Evolutionary conservation across 2,329 filamentous ascomycete genomes (phyloP).

Genomic region (Coniochaeta prunicola): DNA sequence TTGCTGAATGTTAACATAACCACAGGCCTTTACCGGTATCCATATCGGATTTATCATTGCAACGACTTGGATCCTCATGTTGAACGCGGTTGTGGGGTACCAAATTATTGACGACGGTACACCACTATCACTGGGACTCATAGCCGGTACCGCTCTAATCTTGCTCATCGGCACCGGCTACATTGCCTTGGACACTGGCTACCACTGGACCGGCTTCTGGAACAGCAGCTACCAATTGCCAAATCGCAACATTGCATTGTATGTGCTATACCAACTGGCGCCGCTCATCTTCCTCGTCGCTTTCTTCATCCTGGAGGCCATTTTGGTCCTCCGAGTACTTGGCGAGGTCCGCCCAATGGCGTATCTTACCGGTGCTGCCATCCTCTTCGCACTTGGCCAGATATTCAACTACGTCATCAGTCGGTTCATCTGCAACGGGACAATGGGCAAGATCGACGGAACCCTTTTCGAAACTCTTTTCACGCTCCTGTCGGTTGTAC

Average conservation of each 20-base stretch:
- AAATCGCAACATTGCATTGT: slow-evolving; percentile 76
- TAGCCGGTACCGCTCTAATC: slow-evolving; percentile 59
- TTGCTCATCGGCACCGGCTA: slow-evolving; percentile 90
- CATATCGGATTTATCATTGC: slow-evolving; percentile 87
- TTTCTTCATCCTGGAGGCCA: slow-evolving; percentile 76
- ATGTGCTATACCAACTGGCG: slow-evolving; percentile 86
- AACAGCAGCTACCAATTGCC: slow-evolving; percentile 48
- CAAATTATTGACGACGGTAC: slow-evolving; percentile 94
- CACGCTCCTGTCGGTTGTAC: slow-evolving; percentile 74
- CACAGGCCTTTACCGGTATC: slow-evolving; percentile 75
- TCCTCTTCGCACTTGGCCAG: slow-evolving; percentile 87
- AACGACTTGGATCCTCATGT: slow-evolving; percentile 81
- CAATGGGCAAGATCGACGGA: slow-evolving; percentile 81
- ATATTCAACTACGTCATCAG: slow-evolving; percentile 96
- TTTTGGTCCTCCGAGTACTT: slow-evolving; percentile 78
- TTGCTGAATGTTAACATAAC: slow-evolving; percentile 5
- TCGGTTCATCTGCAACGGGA: slow-evolving; percentile 79
- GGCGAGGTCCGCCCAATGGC: slow-evolving; percentile 91
- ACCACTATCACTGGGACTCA: slow-evolving; percentile 69
- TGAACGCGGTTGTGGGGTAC: slow-evolving; percentile 89
- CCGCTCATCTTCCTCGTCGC: slow-evolving; percentile 84
- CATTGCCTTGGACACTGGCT: slow-evolving; percentile 89
- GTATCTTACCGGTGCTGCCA: slow-evolving; percentile 64
- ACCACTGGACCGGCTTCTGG: slow-evolving; percentile 77
- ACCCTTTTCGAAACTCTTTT: slow-evolving; percentile 90